Evolutionary conservation across 2,329 filamentous ascomycete species (phyloP).

Genomic region (Lasiodiplodia citricola): DNA sequence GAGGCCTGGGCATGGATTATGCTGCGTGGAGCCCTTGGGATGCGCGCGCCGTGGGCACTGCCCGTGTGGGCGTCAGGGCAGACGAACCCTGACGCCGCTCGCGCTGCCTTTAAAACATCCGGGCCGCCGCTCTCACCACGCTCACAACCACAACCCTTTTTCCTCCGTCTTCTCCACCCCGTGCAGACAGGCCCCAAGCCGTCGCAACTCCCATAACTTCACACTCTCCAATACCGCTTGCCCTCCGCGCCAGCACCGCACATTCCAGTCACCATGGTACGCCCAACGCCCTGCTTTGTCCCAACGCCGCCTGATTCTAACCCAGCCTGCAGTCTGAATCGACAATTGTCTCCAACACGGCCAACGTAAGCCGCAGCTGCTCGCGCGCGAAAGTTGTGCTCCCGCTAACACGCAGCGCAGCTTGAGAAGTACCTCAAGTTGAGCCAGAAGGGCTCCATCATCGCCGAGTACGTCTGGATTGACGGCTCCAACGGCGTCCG

Average conservation of each 20-base stretch:
- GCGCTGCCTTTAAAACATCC: slow-evolving; percentile 30
- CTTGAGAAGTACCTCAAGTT: slow-evolving; percentile 91
- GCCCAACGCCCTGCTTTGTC: background rate
- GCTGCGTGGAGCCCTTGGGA: slow-evolving; percentile 16
- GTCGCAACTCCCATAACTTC: slow-evolving; percentile 23
- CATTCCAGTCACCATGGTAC: slow-evolving; percentile 29
- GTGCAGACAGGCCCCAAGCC: slow-evolving; percentile 2
- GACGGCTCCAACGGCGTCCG: slow-evolving; percentile 82
- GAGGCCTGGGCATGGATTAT: slow-evolving; percentile 15
- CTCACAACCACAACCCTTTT: slow-evolving; percentile 20
- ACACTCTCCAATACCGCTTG: background rate
- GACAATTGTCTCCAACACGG: slow-evolving; percentile 54
- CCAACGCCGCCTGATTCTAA: slow-evolving; percentile 3
- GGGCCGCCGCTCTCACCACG: slow-evolving; percentile 15
- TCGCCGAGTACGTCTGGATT: slow-evolving; percentile 98
- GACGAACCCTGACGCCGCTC: slow-evolving; percentile 19
- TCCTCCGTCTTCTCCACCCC: background rate
- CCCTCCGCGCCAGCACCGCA: slow-evolving; percentile 16
- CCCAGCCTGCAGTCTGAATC: slow-evolving; percentile 41
- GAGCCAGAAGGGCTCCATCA: slow-evolving; percentile 84
- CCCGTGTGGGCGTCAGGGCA: slow-evolving; percentile 15
- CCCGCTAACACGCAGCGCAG: slow-evolving; percentile 52
- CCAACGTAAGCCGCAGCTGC: slow-evolving; percentile 46
- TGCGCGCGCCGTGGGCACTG: slow-evolving; percentile 20
- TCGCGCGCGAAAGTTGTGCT: slow-evolving; percentile 24